phyloP scores from a whole-genome alignment of 768 basidiomycete genomes.

The Pholiota conissans region DNA sequence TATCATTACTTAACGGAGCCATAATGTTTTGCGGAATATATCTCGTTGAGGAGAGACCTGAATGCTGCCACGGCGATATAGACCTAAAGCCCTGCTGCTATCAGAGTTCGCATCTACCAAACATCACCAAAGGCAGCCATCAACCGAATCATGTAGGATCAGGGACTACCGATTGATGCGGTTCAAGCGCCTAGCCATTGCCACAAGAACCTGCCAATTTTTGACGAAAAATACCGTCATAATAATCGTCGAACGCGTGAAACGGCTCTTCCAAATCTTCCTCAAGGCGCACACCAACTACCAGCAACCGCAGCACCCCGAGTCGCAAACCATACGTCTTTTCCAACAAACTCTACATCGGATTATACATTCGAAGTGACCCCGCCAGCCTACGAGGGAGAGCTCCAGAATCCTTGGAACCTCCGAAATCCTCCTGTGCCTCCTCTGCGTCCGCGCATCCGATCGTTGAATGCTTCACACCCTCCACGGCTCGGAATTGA shows the following conservation, averaged over 20 bases:
- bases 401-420: constrained; percentile 13
- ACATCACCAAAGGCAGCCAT: too few species aligned
- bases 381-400: constrained; percentile 3
- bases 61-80: too few species aligned
- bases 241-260: constrained; percentile 5
- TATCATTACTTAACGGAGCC: too few species aligned
- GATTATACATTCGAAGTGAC: constrained; percentile 10
- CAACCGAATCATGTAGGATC: too few species aligned
- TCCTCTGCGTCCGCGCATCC: constrained; percentile 27
- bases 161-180: too few species aligned
- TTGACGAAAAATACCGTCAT: too few species aligned
- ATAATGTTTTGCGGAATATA: too few species aligned
- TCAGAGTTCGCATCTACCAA: too few species aligned
- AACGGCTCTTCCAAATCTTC: constrained; percentile 13
- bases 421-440: constrained; percentile 1
- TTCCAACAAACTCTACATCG: neutral
- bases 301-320: constrained; percentile 2
- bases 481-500: constrained; percentile 19
- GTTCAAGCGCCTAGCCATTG: too few species aligned
- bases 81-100: too few species aligned
- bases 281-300: constrained; percentile 21
- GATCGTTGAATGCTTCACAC: constrained; percentile 29
- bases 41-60: too few species aligned
- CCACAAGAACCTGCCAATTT: too few species aligned
- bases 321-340: neutral